Base-by-base conservation (phyloP, 2,329 filamentous ascomycete genomes). In the Talaromyces verruculosus region DNA sequence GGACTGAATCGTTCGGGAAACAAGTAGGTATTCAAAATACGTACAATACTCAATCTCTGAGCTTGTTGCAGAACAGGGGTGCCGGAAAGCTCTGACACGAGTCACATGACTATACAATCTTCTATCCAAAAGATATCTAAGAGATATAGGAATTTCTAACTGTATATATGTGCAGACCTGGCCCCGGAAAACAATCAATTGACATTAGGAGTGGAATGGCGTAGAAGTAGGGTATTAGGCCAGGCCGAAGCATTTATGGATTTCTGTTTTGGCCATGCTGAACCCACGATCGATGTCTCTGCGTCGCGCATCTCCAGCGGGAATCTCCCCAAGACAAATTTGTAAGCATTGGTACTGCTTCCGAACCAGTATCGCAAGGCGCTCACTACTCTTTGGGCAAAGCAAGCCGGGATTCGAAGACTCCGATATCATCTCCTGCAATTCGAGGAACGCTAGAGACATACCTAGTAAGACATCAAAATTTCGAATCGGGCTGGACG, bases 261-360 rank as follows among this genome's bases (percentile, higher is more conserved):
- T 55, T 55, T 55, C 51, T 55, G 33, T 55, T 55, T 55, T 55
- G 28, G 51, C 51, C 51, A 33, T 33, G 51, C 28, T 55, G 51
- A 55, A 55, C 4, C 51, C 51, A 35, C 15, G 51, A 13, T 55
- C 51, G 28, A 55, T 55, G 17, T 55, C 51, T 35, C 51, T 7
- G 28, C 51, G 51, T 55, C 51, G 51, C 17, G 28, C 28, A 55
- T 55, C 51, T 35, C 51, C 51, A 35, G 28, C 28, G 17, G 51
- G 51, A 35, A 55, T 55, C 8, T 55, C 51, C 51, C 51, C 51
- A 33, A 55, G 28, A 55, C 51, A 55, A 19, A 35, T 55, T n/a
- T 55, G 51, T 55, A 55, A 55, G 51, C 2, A 55, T 33, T 55
- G 28, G 28, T 55, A 55, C 51, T 55, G 51, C 51, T 55, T 55